Evolutionary conservation across 148 eudicot species (phyloP), one percentile per base, ranked within the genome.

Genomic region (Tetragonia tetragonoides): DNA sequence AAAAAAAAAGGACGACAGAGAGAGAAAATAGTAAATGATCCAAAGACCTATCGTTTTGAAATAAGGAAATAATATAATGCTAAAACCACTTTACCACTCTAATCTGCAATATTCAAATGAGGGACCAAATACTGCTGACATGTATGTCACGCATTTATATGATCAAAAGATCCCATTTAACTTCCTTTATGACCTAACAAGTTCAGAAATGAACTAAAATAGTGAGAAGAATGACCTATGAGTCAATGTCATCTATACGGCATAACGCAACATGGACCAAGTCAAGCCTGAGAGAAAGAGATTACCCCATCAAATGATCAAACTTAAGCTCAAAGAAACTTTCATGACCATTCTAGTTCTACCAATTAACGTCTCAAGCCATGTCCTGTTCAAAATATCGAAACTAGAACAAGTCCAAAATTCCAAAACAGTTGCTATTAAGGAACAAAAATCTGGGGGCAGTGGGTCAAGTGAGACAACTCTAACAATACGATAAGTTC

Each of bases 171-270:
- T 39, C 24, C 37, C 4, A 46, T 53, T 28, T 59, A 8, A 37
- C 24, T 70, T 44, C 61, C 75, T 78, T 78, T 78, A 44, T 59
- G 75, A 78, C 61, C 69, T 78, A 78, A 78, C 51, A 17, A 11
- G 20, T 24, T 49, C 53, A 47, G 62, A 57, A 47, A 42, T 73
- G 46, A 73, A 60, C 79, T 63, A 53, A 39, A 76, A 44, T 5
- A 21, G n/a, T 42, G 77, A 39, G 56, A 80, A 63, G 3, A 14
- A 39, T 77, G 74, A 73, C 74, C 51, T 59, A 65, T 56, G 60
- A 77, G 81, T 77, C 81, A 47, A 72, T 72, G 76, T 81, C 78
- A 59, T 41, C 53, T 73, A 68, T 67, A 42, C 37, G 47, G 67
- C 37, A 68, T 61, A 28, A 53, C 20, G 1, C 53, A 24, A 62